Evolutionary conservation across 78 protist genomes (phyloP), one percentile per base, ranked within the genome.

Genomic region (Dictyostelium brefeldianum): DNA sequence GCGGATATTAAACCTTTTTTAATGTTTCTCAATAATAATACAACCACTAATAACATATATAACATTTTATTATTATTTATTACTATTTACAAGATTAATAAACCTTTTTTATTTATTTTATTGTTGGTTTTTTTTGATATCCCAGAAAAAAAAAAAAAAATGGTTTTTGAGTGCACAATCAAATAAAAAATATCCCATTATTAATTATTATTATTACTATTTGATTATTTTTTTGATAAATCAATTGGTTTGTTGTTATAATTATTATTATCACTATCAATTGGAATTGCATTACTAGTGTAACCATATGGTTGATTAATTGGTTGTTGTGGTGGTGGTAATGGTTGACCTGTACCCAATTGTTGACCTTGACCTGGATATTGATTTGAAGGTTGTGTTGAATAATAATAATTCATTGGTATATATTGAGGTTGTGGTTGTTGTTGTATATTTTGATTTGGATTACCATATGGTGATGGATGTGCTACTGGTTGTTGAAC

Each of bases 401-500:
- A 36, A 48, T 87, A 80, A 70, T 75, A 87, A 36, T 87, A 80
- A 4, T 20, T 57, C 93, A 87, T 87, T 41, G 93, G 93, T 51
- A 87, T 64, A n/a, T 87, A 87, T 27, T 71, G 59, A 10, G 64
- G n/a, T 47, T 48, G 59, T 81, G 48, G 91, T 10, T 62, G 81
- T 3, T 51, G 54, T n/a, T 73, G 65, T 67, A 10, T 6, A 10
- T 20, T 22, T 41, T 43, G 31, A 43, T 43, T 71, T 43, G 31
- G 54, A 59, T n/a, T 59, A 41, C 56, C 29, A 62, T 84, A 84
- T 4, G 81, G 27, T 0, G 31, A 2, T 3, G 80, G 78, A 36
- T 87, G 75, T 11, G 53, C 57, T 1, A 64, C 29, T 31, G 93
- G 81, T 77, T 75, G 59, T 70, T 64, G 62, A 18, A 54, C 5